Percentiles rank a stretch among this genome's conserved stretches.
Evolutionary conservation across 2,329 filamentous ascomycete species (phyloP).

Genomic region (Trichocomaceae sp.): DNA sequence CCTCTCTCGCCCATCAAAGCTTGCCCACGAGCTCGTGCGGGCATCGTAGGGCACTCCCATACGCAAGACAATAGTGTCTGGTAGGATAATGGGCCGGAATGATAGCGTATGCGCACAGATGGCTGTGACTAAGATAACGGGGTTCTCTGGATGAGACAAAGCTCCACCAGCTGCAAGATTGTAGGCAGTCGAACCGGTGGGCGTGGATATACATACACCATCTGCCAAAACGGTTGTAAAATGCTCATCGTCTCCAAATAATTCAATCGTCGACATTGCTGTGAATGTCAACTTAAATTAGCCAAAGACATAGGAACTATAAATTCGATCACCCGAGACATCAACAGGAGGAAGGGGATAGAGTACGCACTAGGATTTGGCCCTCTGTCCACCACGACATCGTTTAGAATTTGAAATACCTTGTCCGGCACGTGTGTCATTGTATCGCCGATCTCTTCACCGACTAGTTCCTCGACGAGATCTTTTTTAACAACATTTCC

Average conservation of each 20-base stretch:
- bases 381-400: conserved; percentile 91
- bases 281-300: conserved; percentile 15
- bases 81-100: conserved; percentile 92
- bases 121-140: conserved; percentile 86
- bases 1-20: conserved; percentile 89
- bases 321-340: background rate
- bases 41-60: conserved; percentile 93
- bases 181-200: conserved; percentile 91
- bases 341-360: background rate
- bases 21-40: conserved; percentile 87
- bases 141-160: conserved; percentile 91
- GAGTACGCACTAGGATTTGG: conserved; percentile 75
- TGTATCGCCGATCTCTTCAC: conserved; percentile 74
- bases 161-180: conserved; percentile 94
- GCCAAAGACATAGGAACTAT: background rate
- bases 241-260: conserved; percentile 92
- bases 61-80: conserved; percentile 89
- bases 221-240: conserved; percentile 92
- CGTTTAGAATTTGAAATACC: conserved; percentile 87
- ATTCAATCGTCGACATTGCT: conserved; percentile 87
- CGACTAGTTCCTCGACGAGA: conserved; percentile 82
- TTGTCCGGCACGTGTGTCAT: conserved; percentile 78
- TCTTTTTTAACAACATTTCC: conserved; percentile 46
- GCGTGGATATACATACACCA: conserved; percentile 87
- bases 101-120: conserved; percentile 93